These are phyloP conservation scores for Begonia fuchsioides DNA, from an alignment of 306 rosid genomes.

Conservation along the genomic window DNA sequence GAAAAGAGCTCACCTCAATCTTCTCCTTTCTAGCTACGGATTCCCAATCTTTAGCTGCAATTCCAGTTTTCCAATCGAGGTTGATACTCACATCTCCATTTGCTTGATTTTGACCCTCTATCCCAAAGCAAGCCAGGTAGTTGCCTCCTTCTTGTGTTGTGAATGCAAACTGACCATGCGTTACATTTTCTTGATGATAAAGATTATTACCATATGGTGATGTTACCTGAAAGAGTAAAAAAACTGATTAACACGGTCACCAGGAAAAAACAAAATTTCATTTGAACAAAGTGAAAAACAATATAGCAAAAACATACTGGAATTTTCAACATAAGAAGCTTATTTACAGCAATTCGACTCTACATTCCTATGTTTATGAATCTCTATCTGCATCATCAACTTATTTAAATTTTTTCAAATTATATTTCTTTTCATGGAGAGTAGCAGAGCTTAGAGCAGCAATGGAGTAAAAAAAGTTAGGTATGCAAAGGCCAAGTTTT, in stretches of 20 bases:
- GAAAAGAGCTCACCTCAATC: conserved; percentile 49
- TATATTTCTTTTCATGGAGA: no score
- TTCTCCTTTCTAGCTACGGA: conserved; percentile 90
- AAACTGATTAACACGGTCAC: neutral
- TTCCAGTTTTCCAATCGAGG: conserved; percentile 91
- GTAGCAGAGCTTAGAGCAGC: no score
- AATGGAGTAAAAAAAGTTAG: no score
- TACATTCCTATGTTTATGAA: no score
- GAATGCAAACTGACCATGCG: conserved; percentile 76
- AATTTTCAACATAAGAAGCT: no score
- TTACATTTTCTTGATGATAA: conserved; percentile 46
- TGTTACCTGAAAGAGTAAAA: conserved; percentile 38
- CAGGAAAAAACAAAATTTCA: no score
- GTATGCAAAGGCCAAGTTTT: no score
- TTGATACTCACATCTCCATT: conserved; percentile 21
- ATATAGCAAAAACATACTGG: no score
- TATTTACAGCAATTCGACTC: no score
- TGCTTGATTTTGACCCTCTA: conserved; percentile 26
- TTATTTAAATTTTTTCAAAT: no score
- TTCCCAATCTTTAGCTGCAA: conserved; percentile 97
- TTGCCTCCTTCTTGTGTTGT: conserved; percentile 81
- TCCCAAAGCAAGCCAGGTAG: conserved; percentile 83
- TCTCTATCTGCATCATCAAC: no score
- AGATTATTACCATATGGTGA: conserved; percentile 82
- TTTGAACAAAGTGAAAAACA: no score